Percentiles rank a stretch among this genome's conserved stretches.
These are phyloP conservation scores for Obba rivulosa DNA, from an alignment of 768 basidiomycete genomes.

Conservation along the genomic window DNA sequence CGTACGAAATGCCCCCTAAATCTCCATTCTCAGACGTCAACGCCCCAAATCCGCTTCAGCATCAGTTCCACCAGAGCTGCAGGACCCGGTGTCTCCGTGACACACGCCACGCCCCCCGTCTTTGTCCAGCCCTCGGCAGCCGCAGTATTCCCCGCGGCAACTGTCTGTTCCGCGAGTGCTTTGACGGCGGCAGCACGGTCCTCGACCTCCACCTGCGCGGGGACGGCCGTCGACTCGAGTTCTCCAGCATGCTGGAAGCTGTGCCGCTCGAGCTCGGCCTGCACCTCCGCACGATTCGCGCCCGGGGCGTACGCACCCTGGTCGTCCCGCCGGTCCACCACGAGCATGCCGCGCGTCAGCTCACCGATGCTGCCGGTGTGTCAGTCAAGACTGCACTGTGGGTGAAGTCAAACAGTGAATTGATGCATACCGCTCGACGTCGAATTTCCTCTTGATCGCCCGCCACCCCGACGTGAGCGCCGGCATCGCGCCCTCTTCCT, in stretches of 20 bases:
- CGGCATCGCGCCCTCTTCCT: slow-evolving; percentile 12
- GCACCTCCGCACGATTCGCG: slow-evolving; percentile 57
- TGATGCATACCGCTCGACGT: slow-evolving; percentile 39
- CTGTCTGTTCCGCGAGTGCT: not conserved
- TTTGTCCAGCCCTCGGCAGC: not conserved
- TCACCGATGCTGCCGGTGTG: slow-evolving; percentile 56
- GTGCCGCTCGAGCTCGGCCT: slow-evolving; percentile 42
- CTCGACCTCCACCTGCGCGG: slow-evolving; percentile 51
- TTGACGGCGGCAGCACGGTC: not conserved
- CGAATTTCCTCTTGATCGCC: slow-evolving; percentile 24
- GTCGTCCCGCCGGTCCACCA: slow-evolving; percentile 72
- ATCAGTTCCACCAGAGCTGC: slow-evolving; percentile 42
- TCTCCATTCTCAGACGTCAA: slow-evolving; percentile 4
- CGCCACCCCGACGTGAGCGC: slow-evolving; percentile 51
- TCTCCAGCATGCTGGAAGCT: slow-evolving; percentile 24
- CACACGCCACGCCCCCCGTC: slow-evolving; percentile 25
- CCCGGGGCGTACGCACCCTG: slow-evolving; percentile 60
- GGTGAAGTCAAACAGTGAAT: not conserved
- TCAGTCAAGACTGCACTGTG: not conserved
- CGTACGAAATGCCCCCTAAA: too few species aligned
- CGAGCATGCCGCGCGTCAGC: slow-evolving; percentile 81
- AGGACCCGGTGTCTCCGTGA: slow-evolving; percentile 64
- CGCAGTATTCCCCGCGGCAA: not conserved
- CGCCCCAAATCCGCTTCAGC: slow-evolving; percentile 52
- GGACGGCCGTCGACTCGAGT: slow-evolving; percentile 48